Percentiles rank a stretch among this genome's conserved stretches.
These are phyloP conservation scores for Chytriomyces confervae DNA, from an alignment of 192 early-diverging fungal species.

Conservation along the genomic window DNA sequence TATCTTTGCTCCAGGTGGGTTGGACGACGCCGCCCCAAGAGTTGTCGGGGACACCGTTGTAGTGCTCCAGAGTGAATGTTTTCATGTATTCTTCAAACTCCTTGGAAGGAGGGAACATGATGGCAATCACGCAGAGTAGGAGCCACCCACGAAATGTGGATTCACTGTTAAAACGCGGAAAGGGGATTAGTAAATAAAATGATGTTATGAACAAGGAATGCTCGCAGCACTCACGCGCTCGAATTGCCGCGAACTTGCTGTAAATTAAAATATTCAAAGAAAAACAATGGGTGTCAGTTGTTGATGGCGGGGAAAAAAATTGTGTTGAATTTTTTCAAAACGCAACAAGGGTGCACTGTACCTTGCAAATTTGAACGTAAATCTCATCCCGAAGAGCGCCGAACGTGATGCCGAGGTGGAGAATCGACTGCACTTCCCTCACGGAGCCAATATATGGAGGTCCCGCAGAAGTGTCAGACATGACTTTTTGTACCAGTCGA, in stretches of 20 bases:
- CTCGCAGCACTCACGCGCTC: constrained; percentile 3
- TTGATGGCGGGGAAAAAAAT: no score
- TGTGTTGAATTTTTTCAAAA: no score
- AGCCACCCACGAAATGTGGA: constrained; percentile 85
- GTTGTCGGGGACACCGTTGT: constrained; percentile 36
- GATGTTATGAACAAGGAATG: not conserved
- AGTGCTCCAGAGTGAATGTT: constrained; percentile 73
- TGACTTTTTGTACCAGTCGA: constrained; percentile 80
- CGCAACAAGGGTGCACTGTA: not conserved
- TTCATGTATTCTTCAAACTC: constrained; percentile 85
- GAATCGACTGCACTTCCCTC: constrained; percentile 75
- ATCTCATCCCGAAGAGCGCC: constrained; percentile 90
- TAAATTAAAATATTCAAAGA: not conserved
- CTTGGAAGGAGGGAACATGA: constrained; percentile 90
- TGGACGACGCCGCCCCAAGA: constrained; percentile 11
- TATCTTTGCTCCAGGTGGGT: constrained; percentile 20
- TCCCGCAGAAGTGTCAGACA: constrained; percentile 71
- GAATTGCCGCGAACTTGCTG: constrained; percentile 45
- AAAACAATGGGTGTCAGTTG: no score
- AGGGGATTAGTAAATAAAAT: no score
- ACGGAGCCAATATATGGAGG: constrained; percentile 44
- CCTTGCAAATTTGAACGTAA: constrained; percentile 91
- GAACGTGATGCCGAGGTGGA: constrained; percentile 76
- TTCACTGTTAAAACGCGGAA: constrained; percentile 44
- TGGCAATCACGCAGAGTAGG: constrained; percentile 78